Evolutionary conservation across 2,329 filamentous ascomycete species (phyloP), one percentile per base, ranked within the genome.

Genomic region (Fusarium staphyleae): DNA sequence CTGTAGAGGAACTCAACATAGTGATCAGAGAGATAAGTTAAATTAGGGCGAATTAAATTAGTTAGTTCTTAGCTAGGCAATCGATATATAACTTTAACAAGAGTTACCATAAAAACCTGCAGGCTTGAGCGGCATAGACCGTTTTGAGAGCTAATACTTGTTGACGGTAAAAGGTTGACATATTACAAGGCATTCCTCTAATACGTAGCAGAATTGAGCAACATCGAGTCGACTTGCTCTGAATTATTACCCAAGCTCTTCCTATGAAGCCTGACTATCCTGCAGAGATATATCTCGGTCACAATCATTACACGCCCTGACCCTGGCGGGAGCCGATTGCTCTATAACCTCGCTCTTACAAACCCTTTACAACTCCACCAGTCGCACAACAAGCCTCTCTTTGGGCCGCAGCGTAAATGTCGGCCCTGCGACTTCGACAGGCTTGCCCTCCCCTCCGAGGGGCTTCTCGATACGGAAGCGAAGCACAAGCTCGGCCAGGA

Each of bases 401-500:
- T 65, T 68, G 7, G 66, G 67, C 6, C 66, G 64, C 42, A 69
- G 48, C n/a, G 67, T 66, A 35, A 69, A 66, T 8, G 57, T 52
- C 26, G 61, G 68, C 19, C 57, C 55, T 32, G 48, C 61, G 28
- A 69, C 51, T 57, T 62, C 57, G 34, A 68, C 58, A 2, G 34
- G 33, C 19, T 62, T 63, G 2, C 52, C 50, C 16, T 58, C 55
- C 5, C 32, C 49, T 5, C 59, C 56, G 14, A 46, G 14, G 11
- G 55, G 63, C 26, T 47, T 54, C 24, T 70, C 57, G 18, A 75
- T 66, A 13, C 52, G 52, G 52, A 74, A 77, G 16, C 60, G 62
- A 3, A 57, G 55, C 19, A 75, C 52, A 37, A 76, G 48, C 50
- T 71, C 69, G 3, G 69, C 55, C 10, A 77, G 30, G 5, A 75